Evolutionary conservation across 345 rosid genomes (phyloP), one percentile per base, ranked within the genome.

Genomic region (Kernera saxatilis): DNA sequence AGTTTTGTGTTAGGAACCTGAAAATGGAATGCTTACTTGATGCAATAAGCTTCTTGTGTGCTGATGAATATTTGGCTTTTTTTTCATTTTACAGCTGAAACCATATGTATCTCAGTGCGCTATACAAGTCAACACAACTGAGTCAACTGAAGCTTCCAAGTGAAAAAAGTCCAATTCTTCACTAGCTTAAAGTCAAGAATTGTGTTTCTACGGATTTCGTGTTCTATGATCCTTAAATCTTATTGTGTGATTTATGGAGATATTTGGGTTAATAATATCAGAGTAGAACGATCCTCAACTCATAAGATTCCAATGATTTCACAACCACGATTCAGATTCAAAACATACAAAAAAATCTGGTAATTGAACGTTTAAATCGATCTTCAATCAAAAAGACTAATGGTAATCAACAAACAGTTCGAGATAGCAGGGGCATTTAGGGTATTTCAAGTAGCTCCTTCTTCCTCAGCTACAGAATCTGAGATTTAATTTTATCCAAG

Each of bases 81-180:
- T n/a, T n/a, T n/a, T n/a, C 25, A n/a, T 25, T 6, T 26, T 23
- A 7, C 48, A 67, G 60, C 50, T 52, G 37, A 67, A 67, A 26
- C 71, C 71, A 52, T 67, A 67, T 12, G 71, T 52, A 12, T 67
- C 61, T 17, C 61, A 51, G 27, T 39, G 37, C 23, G 19, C 29
- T 36, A 0, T 67, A 25, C n/a, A 33, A 9, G 50, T 50, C 39
- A 35, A 67, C 15, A 19, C 40, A 23, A 50, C 7, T 2, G 70
- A 35, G 25, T 27, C 27, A 67, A 41, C 19, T 39, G 51, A 39
- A 67, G 29, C 40, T 17, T 52, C 71, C 40, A 52, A 67, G 51
- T 52, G 40, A 67, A 35, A 11, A 51, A 2, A 66, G 25, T 15
- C 3, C 1, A 17, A 67, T 9, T 19, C n/a, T 49, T 44, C 8